These are phyloP conservation scores for Cyberlindnera amylophila DNA, from an alignment of 805 yeast genomes.

Conservation along the genomic window DNA sequence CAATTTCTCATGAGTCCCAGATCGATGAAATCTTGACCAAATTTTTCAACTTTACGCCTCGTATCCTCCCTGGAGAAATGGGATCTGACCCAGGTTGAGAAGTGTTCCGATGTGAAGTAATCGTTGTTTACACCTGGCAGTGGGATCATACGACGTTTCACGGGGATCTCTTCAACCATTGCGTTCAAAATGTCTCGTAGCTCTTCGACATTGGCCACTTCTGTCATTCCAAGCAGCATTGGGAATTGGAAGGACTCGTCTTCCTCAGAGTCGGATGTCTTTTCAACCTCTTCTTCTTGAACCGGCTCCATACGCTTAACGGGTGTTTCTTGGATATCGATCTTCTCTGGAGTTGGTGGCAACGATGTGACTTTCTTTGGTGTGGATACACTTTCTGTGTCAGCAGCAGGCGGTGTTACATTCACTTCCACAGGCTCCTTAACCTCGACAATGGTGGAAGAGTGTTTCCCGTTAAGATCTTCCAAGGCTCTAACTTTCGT, in stretches of 20 bases:
- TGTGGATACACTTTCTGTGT: background rate
- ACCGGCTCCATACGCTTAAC: background rate
- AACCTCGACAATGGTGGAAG: background rate
- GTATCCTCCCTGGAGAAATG: slow-evolving; percentile 27
- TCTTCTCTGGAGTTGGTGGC: background rate
- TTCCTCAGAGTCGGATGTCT: slow-evolving; percentile 9
- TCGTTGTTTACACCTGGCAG: slow-evolving; percentile 29
- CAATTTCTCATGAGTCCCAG: slow-evolving; percentile 26
- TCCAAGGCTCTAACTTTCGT: slow-evolving; percentile 17
- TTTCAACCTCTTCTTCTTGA: background rate
- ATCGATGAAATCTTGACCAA: slow-evolving; percentile 30
- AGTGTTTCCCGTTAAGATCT: slow-evolving; percentile 7
- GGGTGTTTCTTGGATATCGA: background rate
- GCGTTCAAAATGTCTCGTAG: slow-evolving; percentile 11
- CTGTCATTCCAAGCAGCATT: slow-evolving; percentile 18
- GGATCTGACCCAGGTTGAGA: slow-evolving; percentile 25
- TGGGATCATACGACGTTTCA: slow-evolving; percentile 27
- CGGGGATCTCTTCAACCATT: slow-evolving; percentile 18
- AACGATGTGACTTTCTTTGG: background rate
- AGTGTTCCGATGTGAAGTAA: slow-evolving; percentile 28
- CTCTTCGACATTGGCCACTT: slow-evolving; percentile 14
- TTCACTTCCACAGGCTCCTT: background rate
- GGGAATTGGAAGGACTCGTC: slow-evolving; percentile 25
- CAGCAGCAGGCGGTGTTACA: background rate
- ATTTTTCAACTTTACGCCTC: slow-evolving; percentile 28